phyloP scores from a whole-genome alignment of 225 moss, liverwort and hornwort genomes.

The Anthoceros angustus region DNA sequence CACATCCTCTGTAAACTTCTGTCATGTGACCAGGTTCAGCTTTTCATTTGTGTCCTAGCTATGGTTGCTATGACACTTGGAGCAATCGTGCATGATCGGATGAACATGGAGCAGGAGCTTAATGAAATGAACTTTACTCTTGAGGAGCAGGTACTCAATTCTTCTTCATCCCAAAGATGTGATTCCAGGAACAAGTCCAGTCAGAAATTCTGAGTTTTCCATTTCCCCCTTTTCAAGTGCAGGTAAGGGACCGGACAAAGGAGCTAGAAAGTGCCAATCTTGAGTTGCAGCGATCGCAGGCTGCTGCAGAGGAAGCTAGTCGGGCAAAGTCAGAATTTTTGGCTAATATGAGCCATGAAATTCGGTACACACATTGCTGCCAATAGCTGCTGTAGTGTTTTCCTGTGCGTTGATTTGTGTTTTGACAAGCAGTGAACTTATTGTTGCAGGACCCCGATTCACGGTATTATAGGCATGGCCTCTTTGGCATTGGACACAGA shows the following conservation, averaged over 20 bases:
- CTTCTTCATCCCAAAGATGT: neutral
- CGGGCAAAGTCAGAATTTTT: slow-evolving; percentile 48
- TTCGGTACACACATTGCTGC: slow-evolving; percentile 2
- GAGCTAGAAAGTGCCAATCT: slow-evolving; percentile 41
- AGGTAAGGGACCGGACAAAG: slow-evolving; percentile 14
- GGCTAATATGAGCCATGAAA: slow-evolving; percentile 58
- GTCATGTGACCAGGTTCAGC: slow-evolving; percentile 52
- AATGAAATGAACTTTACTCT: slow-evolving; percentile 78
- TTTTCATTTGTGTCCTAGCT: slow-evolving; percentile 80
- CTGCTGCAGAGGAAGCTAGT: slow-evolving; percentile 41
- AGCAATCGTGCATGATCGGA: slow-evolving; percentile 88
- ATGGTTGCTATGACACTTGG: slow-evolving; percentile 93
- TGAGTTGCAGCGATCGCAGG: slow-evolving; percentile 35
- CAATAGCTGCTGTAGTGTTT: neutral
- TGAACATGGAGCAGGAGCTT: slow-evolving; percentile 71
- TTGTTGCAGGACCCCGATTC: slow-evolving; percentile 69
- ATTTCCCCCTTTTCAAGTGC: neutral
- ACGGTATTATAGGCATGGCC: slow-evolving; percentile 94
- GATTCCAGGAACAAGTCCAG: neutral
- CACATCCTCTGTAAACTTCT: neutral
- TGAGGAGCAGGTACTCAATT: slow-evolving; percentile 46
- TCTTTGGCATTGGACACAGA: slow-evolving; percentile 73
- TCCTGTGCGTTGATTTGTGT: neutral
- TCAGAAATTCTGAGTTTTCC: neutral
- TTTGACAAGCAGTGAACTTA: neutral